A percentile compares a stretch with the other conserved stretches of the same genome.
These are phyloP conservation scores for Populus hybrid DNA, from an alignment of 441 rosid species.

Conservation along the genomic window DNA sequence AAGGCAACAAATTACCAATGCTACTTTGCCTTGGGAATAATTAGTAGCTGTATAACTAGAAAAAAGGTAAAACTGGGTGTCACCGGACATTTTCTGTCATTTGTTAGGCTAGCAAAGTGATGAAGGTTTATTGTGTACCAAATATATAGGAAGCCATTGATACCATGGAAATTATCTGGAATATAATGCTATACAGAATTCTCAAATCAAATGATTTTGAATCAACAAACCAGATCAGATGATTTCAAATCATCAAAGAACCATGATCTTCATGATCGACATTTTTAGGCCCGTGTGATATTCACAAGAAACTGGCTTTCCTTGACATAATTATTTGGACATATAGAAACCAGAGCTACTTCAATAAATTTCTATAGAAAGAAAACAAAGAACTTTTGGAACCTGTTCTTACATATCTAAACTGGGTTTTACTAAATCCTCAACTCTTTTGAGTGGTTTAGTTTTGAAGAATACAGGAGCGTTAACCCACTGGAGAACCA, in stretches of 20 bases:
- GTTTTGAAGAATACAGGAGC: not conserved
- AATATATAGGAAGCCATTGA: not conserved
- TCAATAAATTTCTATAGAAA: not conserved
- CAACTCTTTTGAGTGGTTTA: not conserved
- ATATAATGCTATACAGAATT: not conserved
- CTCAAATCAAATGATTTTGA: not conserved
- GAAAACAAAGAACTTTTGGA: not conserved
- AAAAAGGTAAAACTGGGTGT: not conserved
- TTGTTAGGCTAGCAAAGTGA: not conserved
- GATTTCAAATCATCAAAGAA: not conserved
- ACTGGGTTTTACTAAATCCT: not conserved
- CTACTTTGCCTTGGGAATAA: not conserved
- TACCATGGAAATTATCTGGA: not conserved
- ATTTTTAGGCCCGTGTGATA: not conserved
- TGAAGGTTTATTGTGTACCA: not conserved
- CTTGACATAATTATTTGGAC: not conserved
- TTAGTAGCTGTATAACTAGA: not conserved
- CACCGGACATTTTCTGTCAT: not conserved
- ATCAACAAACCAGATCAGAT: not conserved
- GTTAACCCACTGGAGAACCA: not conserved
- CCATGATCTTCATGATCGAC: not conserved
- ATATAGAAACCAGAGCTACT: not conserved
- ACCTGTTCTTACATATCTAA: not conserved
- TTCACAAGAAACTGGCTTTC: not conserved
- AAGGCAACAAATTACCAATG: not conserved